Conservation (phyloP, 2,329 filamentous ascomycete genomes). For the Colletotrichum tropicale region DNA sequence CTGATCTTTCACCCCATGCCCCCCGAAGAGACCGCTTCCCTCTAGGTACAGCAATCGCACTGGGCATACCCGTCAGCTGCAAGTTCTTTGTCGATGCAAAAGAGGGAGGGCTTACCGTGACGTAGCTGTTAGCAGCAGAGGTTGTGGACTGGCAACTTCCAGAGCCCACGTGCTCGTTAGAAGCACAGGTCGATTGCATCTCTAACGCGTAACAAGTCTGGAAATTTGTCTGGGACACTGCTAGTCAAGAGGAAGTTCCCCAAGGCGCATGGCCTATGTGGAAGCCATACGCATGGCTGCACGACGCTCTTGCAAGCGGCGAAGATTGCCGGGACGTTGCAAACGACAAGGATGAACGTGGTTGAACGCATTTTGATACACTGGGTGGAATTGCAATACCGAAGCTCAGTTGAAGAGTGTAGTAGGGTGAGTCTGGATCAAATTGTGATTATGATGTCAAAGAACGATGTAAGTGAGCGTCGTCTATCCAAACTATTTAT, state of each 20-base stretch:
- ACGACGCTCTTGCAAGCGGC: background rate
- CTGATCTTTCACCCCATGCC: fast-evolving
- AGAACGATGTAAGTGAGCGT: background rate
- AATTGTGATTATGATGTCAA: background rate
- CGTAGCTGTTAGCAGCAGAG: background rate
- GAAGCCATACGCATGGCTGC: background rate
- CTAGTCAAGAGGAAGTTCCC: background rate
- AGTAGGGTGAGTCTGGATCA: fast-evolving
- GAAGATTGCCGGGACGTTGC: background rate
- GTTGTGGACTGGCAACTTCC: background rate
- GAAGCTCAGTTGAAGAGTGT: background rate
- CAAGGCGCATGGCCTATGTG: fast-evolving
- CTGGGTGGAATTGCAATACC: background rate
- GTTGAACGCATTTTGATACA: background rate
- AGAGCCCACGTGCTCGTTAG: background rate
- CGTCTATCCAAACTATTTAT: background rate
- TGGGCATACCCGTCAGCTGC: background rate
- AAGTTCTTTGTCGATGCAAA: background rate
- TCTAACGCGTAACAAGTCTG: background rate
- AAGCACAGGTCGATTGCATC: background rate
- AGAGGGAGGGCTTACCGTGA: background rate
- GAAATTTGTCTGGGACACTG: background rate
- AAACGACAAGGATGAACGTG: background rate
- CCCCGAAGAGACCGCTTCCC: fast-evolving
- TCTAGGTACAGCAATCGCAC: background rate